A percentile compares a stretch with the other conserved stretches of the same genome.
These are phyloP conservation scores for Amaranthus cruentus DNA, from an alignment of 148 eudicot genomes.

Conservation along the genomic window DNA sequence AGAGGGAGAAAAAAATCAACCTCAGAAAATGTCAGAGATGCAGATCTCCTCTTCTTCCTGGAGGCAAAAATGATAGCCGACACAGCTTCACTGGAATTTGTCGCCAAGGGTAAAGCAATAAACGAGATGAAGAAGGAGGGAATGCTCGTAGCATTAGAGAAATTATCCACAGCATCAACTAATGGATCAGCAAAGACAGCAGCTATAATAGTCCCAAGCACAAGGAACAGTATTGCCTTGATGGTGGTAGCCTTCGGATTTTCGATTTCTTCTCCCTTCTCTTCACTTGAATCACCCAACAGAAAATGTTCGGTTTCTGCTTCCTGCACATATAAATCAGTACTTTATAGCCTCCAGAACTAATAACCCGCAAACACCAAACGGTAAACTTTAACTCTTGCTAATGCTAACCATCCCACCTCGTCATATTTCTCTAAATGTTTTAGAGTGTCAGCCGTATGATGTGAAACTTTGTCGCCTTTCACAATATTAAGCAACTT, in stretches of 20 bases:
- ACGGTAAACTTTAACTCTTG: background rate
- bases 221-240: slow-evolving; percentile 52
- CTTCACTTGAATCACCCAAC: slow-evolving; percentile 57
- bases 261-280: slow-evolving; percentile 43
- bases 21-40: slow-evolving; percentile 91
- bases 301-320: slow-evolving; percentile 50
- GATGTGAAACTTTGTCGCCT: slow-evolving; percentile 18
- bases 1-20: slow-evolving; percentile 32
- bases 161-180: slow-evolving; percentile 78
- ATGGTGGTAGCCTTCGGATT: slow-evolving; percentile 43
- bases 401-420: slow-evolving; percentile 27
- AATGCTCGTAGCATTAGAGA: slow-evolving; percentile 78
- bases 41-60: slow-evolving; percentile 69
- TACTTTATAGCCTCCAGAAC: background rate
- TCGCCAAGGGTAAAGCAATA: slow-evolving; percentile 75
- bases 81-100: slow-evolving; percentile 92
- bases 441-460: slow-evolving; percentile 29
- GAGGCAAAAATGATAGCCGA: slow-evolving; percentile 83
- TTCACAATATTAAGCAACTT: slow-evolving; percentile 51
- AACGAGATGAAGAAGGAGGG: slow-evolving; percentile 95
- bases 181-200: slow-evolving; percentile 89
- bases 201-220: slow-evolving; percentile 66
- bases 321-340: slow-evolving; percentile 40
- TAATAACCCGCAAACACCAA: background rate
- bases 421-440: slow-evolving; percentile 39